phyloP scores from a whole-genome alignment of 2,329 filamentous ascomycete genomes.

The Phialocephala subalpina region DNA sequence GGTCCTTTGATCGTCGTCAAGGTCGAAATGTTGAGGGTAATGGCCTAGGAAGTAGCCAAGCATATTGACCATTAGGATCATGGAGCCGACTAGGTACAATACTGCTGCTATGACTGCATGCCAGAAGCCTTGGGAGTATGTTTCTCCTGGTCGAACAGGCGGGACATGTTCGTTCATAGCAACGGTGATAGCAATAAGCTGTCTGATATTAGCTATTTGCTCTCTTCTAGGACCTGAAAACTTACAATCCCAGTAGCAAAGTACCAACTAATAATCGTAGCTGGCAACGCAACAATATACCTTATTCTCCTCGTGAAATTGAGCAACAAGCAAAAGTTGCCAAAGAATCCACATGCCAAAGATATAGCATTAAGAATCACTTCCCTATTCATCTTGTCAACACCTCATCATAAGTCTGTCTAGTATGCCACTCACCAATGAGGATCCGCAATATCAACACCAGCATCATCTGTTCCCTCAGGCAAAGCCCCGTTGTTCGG shows the following conservation, averaged over 20 bases:
- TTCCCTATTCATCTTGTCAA: conserved; percentile 50
- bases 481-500: conserved; percentile 54
- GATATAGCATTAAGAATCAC: conserved; percentile 70
- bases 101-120: conserved; percentile 70
- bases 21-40: conserved; percentile 71
- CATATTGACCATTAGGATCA: conserved; percentile 74
- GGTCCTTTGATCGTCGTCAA: conserved; percentile 73
- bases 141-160: conserved; percentile 54
- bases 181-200: conserved; percentile 65
- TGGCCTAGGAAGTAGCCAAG: conserved; percentile 72
- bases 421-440: conserved; percentile 68
- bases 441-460: conserved; percentile 64
- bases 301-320: conserved; percentile 73
- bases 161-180: conserved; percentile 62
- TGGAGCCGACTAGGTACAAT: conserved; percentile 68
- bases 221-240: conserved; percentile 16
- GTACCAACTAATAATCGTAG: conserved; percentile 73
- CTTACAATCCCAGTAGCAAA: conserved; percentile 65
- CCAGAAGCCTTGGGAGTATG: conserved; percentile 75
- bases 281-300: conserved; percentile 72
- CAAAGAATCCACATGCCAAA: conserved; percentile 68
- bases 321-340: conserved; percentile 72
- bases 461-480: conserved; percentile 55
- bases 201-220: conserved; percentile 7
- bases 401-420: no score